Percentiles rank a stretch among this genome's conserved stretches.
These are phyloP conservation scores for Geranium rotundifolium DNA, from an alignment of 345 rosid genomes.

Conservation along the genomic window DNA sequence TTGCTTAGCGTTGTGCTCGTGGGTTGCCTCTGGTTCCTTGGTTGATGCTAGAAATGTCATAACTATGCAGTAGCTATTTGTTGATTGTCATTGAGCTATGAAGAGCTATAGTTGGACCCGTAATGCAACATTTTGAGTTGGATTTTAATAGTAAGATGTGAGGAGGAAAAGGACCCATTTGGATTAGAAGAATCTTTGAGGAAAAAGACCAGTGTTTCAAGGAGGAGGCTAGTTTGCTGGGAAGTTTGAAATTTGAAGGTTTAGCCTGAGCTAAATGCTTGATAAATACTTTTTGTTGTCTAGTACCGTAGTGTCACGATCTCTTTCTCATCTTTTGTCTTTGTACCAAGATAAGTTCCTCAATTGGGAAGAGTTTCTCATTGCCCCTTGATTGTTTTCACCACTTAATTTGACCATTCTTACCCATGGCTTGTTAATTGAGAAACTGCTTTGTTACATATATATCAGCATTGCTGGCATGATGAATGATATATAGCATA, in stretches of 20 bases:
- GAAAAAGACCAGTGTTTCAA: too few relatives aligned
- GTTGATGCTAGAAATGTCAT: too few relatives aligned
- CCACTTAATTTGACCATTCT: neutral
- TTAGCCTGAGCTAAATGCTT: neutral
- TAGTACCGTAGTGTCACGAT: neutral
- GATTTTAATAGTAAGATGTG: neutral
- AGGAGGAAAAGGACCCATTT: neutral
- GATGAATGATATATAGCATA: too few relatives aligned
- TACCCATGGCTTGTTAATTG: neutral
- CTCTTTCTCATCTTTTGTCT: neutral
- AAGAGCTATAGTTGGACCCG: too few relatives aligned
- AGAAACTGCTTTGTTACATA: neutral
- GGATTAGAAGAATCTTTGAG: too few relatives aligned
- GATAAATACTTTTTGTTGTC: neutral
- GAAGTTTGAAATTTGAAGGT: neutral
- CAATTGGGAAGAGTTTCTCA: neutral
- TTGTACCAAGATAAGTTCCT: neutral
- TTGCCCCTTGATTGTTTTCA: neutral
- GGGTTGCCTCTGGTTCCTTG: neutral
- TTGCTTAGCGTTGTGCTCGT: too few relatives aligned
- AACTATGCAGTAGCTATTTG: too few relatives aligned
- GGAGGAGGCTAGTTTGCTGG: neutral
- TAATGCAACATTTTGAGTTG: neutral
- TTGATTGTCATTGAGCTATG: neutral
- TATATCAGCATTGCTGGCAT: too few relatives aligned